Base-by-base conservation (phyloP, 768 basidiomycete genomes). In the Tylopilus intermedius region DNA sequence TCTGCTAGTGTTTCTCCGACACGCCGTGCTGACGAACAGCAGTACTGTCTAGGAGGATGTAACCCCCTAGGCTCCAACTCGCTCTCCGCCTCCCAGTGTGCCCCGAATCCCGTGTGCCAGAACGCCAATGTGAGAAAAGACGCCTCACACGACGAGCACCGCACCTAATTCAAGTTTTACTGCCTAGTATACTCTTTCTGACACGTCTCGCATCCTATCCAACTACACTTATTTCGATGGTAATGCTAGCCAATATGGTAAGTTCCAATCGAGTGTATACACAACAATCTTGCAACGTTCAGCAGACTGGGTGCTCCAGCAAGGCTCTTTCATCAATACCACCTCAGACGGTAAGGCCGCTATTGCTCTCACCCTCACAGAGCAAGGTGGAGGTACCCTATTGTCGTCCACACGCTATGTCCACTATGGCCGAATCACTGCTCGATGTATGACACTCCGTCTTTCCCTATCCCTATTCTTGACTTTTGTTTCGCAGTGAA, bases 31-130 rank as follows among this genome's bases (percentile, higher is more conserved):
- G 49, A 64, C 21, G 15, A 40, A 27, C 10, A 29, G 18, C 59
- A 89, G 83, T 92, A 83, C 67, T 92, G 90, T 64, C 73, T 90
- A 32, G 88, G 88, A 44, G 91, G 91, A n/a, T 94, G 91, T 72
- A 82, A 93, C 62, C 89, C 91, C 18, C 74, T 90, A 29, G 70
- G 74, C 40, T 93, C 90, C 6, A 61, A 82, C 61, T 65, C 77
- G 3, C 68, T 86, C 37, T 70, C 71, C 53, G 89, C 90, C 0
- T 18, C 18, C 18, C 18, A 18, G 18, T 94, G 89, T 71, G 68
- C 64, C 45, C 88, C 89, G 2, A 78, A 76, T 42, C 90, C 91
- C 0, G 65, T 91, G 38, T 94, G 91, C 69, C 62, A 84, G 63
- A 78, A 74, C 62, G 74, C 74, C 21, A 80, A 74, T 29, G 83